These are phyloP conservation scores for Komagataella kurtzmanii DNA, from an alignment of 805 yeast species.

Conservation along the genomic window DNA sequence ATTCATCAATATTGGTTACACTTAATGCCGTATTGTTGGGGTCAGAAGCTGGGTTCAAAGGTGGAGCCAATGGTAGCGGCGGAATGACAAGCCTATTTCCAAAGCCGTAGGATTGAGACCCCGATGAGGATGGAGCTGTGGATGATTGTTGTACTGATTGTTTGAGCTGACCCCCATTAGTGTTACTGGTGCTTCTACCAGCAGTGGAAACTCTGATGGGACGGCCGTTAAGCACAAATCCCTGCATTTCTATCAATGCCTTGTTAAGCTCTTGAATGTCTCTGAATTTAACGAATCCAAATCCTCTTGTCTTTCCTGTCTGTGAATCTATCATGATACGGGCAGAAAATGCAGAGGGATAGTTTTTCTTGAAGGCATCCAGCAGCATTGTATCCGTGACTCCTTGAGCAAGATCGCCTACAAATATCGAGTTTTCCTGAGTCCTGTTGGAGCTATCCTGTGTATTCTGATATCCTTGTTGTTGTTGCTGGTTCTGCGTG, in stretches of 20 bases:
- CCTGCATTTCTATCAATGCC: slow-evolving; percentile 75
- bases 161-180: neutral
- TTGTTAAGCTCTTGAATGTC: slow-evolving; percentile 54
- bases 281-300: slow-evolving; percentile 77
- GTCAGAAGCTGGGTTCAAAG: slow-evolving; percentile 57
- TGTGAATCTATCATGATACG: slow-evolving; percentile 66
- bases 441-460: neutral
- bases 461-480: slow-evolving; percentile 4
- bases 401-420: slow-evolving; percentile 72
- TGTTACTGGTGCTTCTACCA: slow-evolving; percentile 15
- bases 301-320: slow-evolving; percentile 67
- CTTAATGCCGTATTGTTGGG: slow-evolving; percentile 66
- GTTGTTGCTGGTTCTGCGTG: slow-evolving; percentile 5
- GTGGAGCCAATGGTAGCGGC: slow-evolving; percentile 24
- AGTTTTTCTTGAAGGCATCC: slow-evolving; percentile 54
- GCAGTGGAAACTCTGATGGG: slow-evolving; percentile 71
- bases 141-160: neutral
- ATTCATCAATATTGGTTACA: slow-evolving; percentile 56
- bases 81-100: slow-evolving; percentile 9
- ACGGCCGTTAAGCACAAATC: slow-evolving; percentile 53
- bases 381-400: slow-evolving; percentile 54
- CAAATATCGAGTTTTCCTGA: slow-evolving; percentile 58
- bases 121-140: neutral
- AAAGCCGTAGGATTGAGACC: neutral
- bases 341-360: slow-evolving; percentile 62